Evolutionary conservation across 305 asterid genomes (phyloP), one percentile per base, ranked within the genome.

Genomic region (Fraxinus paxiana): DNA sequence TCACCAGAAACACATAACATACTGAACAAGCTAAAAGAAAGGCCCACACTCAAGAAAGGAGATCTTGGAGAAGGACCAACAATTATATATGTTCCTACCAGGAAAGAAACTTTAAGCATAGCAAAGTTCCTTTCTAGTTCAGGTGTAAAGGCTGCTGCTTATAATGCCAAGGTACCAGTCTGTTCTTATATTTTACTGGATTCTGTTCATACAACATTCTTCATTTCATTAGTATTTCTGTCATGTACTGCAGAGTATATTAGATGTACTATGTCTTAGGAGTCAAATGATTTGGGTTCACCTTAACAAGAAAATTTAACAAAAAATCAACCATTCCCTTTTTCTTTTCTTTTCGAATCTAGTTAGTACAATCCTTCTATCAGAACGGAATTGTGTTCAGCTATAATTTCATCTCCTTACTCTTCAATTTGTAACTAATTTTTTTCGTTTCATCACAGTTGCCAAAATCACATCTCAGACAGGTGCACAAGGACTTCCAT

Each of bases 61-160:
- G 80, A 76, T 28, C 84, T 87, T 75, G 92, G 51, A 35, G 85
- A 85, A 80, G 97, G 97, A 75, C 87, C 92, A 79, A 91, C 96
- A 51, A 89, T 92, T 59, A 87, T 92, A 80, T 91, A 91, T 84
- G 91, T 88, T 46, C 97, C 93, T 69, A 92, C 92, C 43, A 89
- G 97, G 87, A 91, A 91, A 85, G 91, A 92, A 89, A 92, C 96
- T 74, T 59, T 90, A 86, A 78, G 86, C 78, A 71, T 92, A 83
- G 81, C 97, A 15, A 88, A 90, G 84, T 91, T 91, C 90, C 91
- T 92, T 51, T 82, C 82, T 81, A 83, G 79, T 67, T 86, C 38
- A 82, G 97, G 96, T 71, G 90, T 92, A 56, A 91, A 84, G 83
- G 92, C 96, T 83, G 96, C 96, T 77, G 94, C 96, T 81, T 92